phyloP scores from a whole-genome alignment of 768 basidiomycete genomes.

The Austroboletus eburneus region DNA sequence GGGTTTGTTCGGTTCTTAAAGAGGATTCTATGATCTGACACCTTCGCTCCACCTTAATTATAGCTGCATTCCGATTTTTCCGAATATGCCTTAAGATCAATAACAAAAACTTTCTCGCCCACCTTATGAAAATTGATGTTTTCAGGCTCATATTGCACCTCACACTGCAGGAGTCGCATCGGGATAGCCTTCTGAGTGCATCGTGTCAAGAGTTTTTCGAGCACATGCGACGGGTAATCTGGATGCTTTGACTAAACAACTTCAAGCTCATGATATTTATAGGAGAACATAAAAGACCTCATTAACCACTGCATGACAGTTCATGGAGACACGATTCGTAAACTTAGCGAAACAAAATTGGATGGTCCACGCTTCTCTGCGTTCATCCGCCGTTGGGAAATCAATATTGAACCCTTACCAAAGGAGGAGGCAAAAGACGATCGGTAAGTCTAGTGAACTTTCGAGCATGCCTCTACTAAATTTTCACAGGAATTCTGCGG shows the following conservation, averaged over 20 bases:
- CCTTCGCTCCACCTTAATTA: slow-evolving; percentile 3
- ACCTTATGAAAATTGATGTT: slow-evolving; percentile 82
- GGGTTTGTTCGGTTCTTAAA: slow-evolving; percentile 47
- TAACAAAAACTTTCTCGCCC: slow-evolving; percentile 68
- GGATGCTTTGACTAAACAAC: neutral
- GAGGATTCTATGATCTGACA: slow-evolving; percentile 9
- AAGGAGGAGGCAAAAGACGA: slow-evolving; percentile 46
- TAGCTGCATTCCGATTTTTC: slow-evolving; percentile 92
- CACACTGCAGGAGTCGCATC: slow-evolving; percentile 73
- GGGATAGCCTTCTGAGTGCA: slow-evolving; percentile 91
- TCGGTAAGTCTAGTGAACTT: slow-evolving; percentile 38
- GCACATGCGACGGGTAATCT: slow-evolving; percentile 73
- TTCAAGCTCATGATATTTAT: slow-evolving; percentile 7
- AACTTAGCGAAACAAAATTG: slow-evolving; percentile 55
- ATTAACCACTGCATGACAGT: slow-evolving; percentile 81
- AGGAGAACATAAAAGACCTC: slow-evolving; percentile 88
- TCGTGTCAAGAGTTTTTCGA: slow-evolving; percentile 97
- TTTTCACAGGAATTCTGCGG: slow-evolving; percentile 35
- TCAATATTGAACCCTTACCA: slow-evolving; percentile 81
- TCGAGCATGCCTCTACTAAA: slow-evolving; percentile 7
- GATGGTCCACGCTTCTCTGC: slow-evolving; percentile 65
- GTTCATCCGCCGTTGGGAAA: slow-evolving; percentile 83
- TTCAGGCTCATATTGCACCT: slow-evolving; percentile 81
- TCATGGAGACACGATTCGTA: slow-evolving; percentile 62
- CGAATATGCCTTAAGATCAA: slow-evolving; percentile 78